Evolutionary conservation across 2,329 filamentous ascomycete genomes (phyloP), one percentile per base, ranked within the genome.

Genomic region (Raffaelea ambrosiae): DNA sequence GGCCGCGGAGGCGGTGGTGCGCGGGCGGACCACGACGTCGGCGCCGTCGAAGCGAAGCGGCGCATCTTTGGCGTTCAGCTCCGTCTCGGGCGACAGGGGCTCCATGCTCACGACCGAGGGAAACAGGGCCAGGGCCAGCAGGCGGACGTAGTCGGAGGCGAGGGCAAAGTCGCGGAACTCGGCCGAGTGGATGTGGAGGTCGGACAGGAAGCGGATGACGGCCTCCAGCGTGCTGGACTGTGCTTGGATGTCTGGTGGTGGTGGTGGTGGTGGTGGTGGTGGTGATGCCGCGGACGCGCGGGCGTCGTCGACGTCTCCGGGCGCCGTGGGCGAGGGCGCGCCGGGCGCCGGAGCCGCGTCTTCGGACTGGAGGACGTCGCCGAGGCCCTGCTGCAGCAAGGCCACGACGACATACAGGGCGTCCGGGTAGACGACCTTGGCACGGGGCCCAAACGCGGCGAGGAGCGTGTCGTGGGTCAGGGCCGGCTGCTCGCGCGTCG

Each of bases 41-140:
- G 84, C 82, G 1, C 88, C 88, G 55, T 93, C 88, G 55, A 95
- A 95, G 1, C 81, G 91, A 49, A 95, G 74, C 1, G 81, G 78
- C 11, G 86, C 86, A 55, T 90, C 84, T 56, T 85, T 78, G 16
- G 88, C 90, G 57, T 88, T 82, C n/a, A 97, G 68, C 63, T 98
- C 93, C 0, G 83, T 86, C 57, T 93, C 86, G 0, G 93, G 83
- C 47, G 79, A 84, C 36, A 96, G 83, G 20, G 83, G 76, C 64
- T 96, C 88, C 13, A 87, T 83, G 56, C 88, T 91, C 22, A 95
- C 89, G 44, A 96, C 77, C 18, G 93, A 80, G 2, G 93, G 90
- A 60, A 93, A 98, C 3, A 97, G 70, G 13, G 88, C 83, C 33
- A 81, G 79, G 1, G 96, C 72, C 4, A 98, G 69, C 42, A 88